Conservation (phyloP, 768 basidiomycete species). For the Fomitopsis serialis region DNA sequence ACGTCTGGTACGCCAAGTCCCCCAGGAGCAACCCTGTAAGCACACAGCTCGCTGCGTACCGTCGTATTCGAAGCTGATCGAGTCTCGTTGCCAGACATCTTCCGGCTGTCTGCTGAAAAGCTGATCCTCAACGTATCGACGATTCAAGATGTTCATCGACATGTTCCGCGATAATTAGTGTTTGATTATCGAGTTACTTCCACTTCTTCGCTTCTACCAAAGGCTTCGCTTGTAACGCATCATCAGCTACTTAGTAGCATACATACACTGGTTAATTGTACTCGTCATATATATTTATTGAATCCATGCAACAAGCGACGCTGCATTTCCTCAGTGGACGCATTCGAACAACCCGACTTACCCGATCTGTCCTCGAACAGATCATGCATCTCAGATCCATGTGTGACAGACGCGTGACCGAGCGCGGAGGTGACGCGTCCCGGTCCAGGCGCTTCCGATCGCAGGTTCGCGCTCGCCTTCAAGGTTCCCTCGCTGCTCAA, state of each 20-base stretch:
- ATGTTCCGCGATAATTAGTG: neutral
- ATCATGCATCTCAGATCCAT: too few relatives aligned
- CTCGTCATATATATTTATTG: too few relatives aligned
- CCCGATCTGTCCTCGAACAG: too few relatives aligned
- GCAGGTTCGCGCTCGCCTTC: neutral
- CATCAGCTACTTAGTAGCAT: too few relatives aligned
- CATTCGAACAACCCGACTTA: too few relatives aligned
- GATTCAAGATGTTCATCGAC: neutral
- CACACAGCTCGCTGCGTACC: neutral
- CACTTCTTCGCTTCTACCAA: too few relatives aligned
- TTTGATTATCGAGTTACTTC: too few relatives aligned
- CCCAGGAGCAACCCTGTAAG: neutral
- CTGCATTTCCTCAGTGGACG: too few relatives aligned
- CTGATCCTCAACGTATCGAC: conserved; percentile 3
- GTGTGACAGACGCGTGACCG: neutral
- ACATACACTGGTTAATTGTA: too few relatives aligned
- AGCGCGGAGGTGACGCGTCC: conserved; percentile 7
- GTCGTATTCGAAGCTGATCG: neutral
- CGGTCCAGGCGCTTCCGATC: conserved; percentile 1
- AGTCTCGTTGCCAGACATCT: neutral
- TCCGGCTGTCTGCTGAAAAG: neutral
- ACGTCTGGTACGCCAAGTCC: neutral
- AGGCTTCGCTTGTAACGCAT: too few relatives aligned
- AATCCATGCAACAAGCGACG: too few relatives aligned
- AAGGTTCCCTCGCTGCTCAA: neutral